A percentile compares a stretch with the other conserved stretches of the same genome.
phyloP scores from a whole-genome alignment of 192 early-diverging fungal species.

The Pilaira anomala region DNA sequence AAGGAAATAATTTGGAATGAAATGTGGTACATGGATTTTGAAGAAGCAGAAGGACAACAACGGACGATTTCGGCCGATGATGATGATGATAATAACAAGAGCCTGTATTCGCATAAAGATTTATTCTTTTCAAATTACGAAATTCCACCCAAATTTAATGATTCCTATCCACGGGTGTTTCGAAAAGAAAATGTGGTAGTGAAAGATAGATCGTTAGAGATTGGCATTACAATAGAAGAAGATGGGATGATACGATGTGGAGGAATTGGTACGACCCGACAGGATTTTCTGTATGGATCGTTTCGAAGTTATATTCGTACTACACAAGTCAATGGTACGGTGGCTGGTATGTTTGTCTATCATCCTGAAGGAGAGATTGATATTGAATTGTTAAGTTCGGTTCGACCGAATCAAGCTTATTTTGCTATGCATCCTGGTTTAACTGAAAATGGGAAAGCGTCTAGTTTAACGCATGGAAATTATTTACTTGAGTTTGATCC shows the following conservation, averaged over 20 bases:
- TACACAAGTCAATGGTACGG: slow-evolving; percentile 15
- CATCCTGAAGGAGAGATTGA: slow-evolving; percentile 25
- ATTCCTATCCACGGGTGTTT: slow-evolving; percentile 6
- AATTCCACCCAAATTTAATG: slow-evolving; percentile 14
- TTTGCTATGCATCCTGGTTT: slow-evolving; percentile 28
- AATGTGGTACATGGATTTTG: slow-evolving; percentile 22
- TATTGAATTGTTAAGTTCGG: slow-evolving; percentile 24
- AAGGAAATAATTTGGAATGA: background rate
- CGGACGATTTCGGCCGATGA: too few species aligned
- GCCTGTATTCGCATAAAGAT: background rate
- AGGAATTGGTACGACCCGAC: slow-evolving; percentile 21
- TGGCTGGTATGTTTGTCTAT: slow-evolving; percentile 22
- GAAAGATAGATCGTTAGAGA: background rate
- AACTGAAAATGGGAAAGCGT: slow-evolving; percentile 17
- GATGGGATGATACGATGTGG: background rate
- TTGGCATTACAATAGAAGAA: slow-evolving; percentile 11
- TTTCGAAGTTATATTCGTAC: slow-evolving; percentile 19
- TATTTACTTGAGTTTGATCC: slow-evolving; percentile 20
- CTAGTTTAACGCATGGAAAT: slow-evolving; percentile 21
- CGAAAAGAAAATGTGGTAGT: slow-evolving; percentile 14
- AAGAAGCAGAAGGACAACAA: background rate
- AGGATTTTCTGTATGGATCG: slow-evolving; percentile 24
- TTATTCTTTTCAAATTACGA: slow-evolving; percentile 22
- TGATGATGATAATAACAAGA: background rate
- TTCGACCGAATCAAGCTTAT: slow-evolving; percentile 23